Evolutionary conservation across 2,329 filamentous ascomycete species (phyloP).

Genomic region (Sporothrix brasiliensis): DNA sequence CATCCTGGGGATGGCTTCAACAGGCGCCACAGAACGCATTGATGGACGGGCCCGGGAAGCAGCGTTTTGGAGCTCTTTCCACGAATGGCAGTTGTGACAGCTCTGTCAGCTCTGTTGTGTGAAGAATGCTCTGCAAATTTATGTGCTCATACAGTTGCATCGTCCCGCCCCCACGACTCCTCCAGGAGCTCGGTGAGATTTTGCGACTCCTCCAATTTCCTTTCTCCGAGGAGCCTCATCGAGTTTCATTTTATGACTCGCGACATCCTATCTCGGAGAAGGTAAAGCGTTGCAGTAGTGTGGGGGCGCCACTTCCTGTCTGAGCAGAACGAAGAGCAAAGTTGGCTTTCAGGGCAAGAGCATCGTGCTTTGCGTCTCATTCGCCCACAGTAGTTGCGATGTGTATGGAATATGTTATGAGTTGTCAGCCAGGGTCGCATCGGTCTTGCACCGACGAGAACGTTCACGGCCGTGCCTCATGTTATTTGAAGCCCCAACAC

Average conservation of each 20-base stretch:
- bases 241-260: not conserved
- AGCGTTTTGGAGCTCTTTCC: not conserved
- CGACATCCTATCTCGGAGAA: not conserved
- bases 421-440: not conserved
- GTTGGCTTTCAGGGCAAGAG: not conserved
- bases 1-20: not conserved
- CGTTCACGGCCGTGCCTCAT: constrained; percentile 3
- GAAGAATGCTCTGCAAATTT: not conserved
- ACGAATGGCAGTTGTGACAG: not conserved
- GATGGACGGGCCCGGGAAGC: no score
- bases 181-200: not conserved
- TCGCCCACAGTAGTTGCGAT: not conserved
- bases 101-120: not conserved
- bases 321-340: no score
- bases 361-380: constrained; percentile 5
- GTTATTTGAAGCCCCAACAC: not conserved
- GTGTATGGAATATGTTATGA: not conserved
- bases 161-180: not conserved
- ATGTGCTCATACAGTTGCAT: not conserved
- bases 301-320: constrained; percentile 2
- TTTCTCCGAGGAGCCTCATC: not conserved
- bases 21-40: no score
- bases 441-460: not conserved
- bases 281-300: constrained; percentile 19
- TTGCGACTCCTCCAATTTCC: constrained; percentile 1